Evolutionary conservation across 192 early-diverging fungal species (phyloP).

Genomic region (Umbelopsis isabellina): DNA sequence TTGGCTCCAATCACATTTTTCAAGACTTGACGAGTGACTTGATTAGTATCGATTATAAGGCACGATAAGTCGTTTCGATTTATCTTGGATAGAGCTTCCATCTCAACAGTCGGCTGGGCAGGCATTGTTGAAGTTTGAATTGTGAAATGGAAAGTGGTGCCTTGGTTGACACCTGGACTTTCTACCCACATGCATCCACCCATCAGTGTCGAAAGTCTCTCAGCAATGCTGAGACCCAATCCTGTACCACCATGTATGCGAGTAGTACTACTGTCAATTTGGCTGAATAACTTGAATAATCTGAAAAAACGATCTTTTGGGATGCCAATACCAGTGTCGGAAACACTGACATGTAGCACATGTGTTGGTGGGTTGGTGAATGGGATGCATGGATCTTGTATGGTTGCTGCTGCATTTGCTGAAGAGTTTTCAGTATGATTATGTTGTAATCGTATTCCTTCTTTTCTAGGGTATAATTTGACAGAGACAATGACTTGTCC

Average conservation of each 20-base stretch:
- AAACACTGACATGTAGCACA: conserved; percentile 24
- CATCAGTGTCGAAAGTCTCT: conserved; percentile 61
- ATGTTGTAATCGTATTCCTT: neutral
- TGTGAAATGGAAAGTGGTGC: conserved; percentile 8
- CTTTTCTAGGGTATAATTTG: conserved; percentile 13
- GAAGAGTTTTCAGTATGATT: neutral
- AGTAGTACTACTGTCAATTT: conserved; percentile 62
- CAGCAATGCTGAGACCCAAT: conserved; percentile 65
- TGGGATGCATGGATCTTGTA: neutral
- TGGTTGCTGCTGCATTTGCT: neutral
- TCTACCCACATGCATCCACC: conserved; percentile 56
- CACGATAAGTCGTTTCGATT: neutral
- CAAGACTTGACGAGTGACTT: conserved; percentile 47
- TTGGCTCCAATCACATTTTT: conserved; percentile 37
- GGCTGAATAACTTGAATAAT: conserved; percentile 66
- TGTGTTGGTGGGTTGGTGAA: neutral
- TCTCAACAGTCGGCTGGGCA: neutral
- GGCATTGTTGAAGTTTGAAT: neutral
- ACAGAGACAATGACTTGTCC: conserved; percentile 43
- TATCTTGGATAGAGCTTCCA: neutral
- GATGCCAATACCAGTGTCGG: conserved; percentile 49
- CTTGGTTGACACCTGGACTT: conserved; percentile 8
- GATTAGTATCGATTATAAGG: conserved; percentile 49
- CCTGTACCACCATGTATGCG: conserved; percentile 65
- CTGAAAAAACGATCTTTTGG: conserved; percentile 48